Conservation (phyloP, 495 filamentous ascomycete genomes). For the Penicillium diatomitis region DNA sequence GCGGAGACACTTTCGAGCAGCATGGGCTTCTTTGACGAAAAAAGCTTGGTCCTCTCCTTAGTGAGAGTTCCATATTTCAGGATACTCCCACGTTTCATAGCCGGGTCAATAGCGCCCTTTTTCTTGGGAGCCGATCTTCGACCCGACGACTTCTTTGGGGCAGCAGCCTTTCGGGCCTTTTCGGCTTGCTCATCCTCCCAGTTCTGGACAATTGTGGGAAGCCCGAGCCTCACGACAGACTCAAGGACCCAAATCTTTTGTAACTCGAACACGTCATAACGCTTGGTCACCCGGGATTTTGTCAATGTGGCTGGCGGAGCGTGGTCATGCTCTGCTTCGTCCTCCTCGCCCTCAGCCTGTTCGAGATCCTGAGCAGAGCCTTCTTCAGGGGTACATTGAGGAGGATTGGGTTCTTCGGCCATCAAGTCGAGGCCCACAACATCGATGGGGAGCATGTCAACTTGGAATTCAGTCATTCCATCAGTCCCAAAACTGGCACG, state of each 20-base stretch:
- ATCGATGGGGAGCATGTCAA: slow-evolving; percentile 66
- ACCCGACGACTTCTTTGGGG: slow-evolving; percentile 22
- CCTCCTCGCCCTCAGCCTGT: slow-evolving; percentile 44
- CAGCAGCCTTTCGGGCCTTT: slow-evolving; percentile 21
- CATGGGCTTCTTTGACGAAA: slow-evolving; percentile 22
- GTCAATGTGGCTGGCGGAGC: slow-evolving; percentile 14
- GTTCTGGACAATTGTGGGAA: slow-evolving; percentile 62
- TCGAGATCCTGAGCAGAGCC: slow-evolving; percentile 2
- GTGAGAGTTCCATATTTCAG: slow-evolving; percentile 39
- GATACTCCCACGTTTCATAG: slow-evolving; percentile 38
- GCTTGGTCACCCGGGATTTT: slow-evolving; percentile 44
- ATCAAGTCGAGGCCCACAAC: slow-evolving; percentile 70
- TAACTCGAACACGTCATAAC: slow-evolving; percentile 54
- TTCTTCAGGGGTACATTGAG: slow-evolving; percentile 27
- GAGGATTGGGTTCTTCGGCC: slow-evolving; percentile 54
- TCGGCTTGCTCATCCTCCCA: slow-evolving; percentile 58
- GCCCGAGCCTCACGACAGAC: slow-evolving; percentile 55
- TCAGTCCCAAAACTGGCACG: slow-evolving; percentile 67
- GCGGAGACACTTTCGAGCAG: slow-evolving; percentile 25
- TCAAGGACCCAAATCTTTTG: slow-evolving; percentile 74
- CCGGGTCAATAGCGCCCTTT: slow-evolving; percentile 34
- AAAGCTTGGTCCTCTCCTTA: slow-evolving; percentile 29
- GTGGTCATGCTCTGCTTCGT: slow-evolving; percentile 33
- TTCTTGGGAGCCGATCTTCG: slow-evolving; percentile 29
- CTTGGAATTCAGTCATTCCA: slow-evolving; percentile 61